Evolutionary conservation across 1,284 basidiomycete species (phyloP).

Genomic region (Ceratobasidium sp.): DNA sequence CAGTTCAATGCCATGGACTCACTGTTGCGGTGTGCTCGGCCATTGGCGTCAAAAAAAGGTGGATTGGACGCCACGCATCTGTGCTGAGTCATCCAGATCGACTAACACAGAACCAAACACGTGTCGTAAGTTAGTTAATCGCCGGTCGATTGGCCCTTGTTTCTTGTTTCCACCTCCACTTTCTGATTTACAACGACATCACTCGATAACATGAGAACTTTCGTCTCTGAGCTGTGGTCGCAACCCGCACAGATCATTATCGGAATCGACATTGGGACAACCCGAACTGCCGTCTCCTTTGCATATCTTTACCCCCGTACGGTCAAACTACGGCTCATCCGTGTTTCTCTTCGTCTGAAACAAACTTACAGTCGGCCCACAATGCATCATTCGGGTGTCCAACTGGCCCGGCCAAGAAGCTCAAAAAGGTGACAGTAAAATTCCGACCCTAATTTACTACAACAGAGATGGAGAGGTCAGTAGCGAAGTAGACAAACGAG

Average conservation of each 20-base stretch:
- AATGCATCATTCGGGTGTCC: not conserved
- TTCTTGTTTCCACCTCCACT: no score
- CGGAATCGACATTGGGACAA: constrained; percentile 38
- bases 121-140: not conserved
- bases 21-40: not conserved
- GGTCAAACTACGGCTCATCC: no score
- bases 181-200: no score
- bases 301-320: constrained; percentile 13
- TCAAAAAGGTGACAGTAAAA: not conserved
- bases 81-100: not conserved
- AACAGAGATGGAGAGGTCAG: constrained; percentile 1
- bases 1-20: not conserved
- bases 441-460: constrained; percentile 9
- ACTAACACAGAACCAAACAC: not conserved
- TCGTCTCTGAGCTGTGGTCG: no score
- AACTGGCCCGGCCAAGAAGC: constrained; percentile 26
- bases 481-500: not conserved
- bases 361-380: not conserved
- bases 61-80: not conserved
- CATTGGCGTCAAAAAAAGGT: not conserved
- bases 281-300: constrained; percentile 17
- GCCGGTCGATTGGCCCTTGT: no score
- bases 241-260: not conserved
- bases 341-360: no score
- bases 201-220: no score